Percentiles rank a stretch among this genome's conserved stretches.
phyloP scores from a whole-genome alignment of 139 green algal species.

The Yamagishiella unicocca region DNA sequence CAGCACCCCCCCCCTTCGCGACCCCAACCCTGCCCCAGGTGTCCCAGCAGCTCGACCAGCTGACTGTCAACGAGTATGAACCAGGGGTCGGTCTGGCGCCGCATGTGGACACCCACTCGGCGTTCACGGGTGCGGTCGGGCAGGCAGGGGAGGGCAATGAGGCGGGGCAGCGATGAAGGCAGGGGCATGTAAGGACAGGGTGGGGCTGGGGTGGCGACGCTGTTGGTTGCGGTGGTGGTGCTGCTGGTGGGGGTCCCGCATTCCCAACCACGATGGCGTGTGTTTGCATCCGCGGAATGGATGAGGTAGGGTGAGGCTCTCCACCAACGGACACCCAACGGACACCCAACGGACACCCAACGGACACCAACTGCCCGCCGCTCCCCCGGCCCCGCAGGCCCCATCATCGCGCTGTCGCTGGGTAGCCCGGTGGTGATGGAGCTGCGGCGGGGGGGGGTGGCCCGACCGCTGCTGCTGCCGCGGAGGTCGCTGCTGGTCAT shows the following conservation, averaged over 20 bases:
- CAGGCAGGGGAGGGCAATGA: neutral
- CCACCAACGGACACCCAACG: too few species aligned
- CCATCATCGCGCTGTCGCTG: slow-evolving; percentile 91
- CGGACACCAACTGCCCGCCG: neutral
- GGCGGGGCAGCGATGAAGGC: neutral
- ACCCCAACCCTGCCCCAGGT: slow-evolving; percentile 2
- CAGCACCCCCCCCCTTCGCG: neutral
- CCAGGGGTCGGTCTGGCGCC: slow-evolving; percentile 91
- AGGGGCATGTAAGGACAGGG: too few species aligned
- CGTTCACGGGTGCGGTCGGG: slow-evolving; percentile 79
- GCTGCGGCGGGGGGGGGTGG: slow-evolving; percentile 72
- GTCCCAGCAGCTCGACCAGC: slow-evolving; percentile 47
- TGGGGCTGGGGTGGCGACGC: too few species aligned
- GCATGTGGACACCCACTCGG: slow-evolving; percentile 97
- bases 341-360: too few species aligned
- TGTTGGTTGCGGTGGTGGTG: too few species aligned
- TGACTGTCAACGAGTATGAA: slow-evolving; percentile 96
- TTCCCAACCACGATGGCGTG: too few species aligned
- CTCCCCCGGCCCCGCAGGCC: slow-evolving; percentile 46
- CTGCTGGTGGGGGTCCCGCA: too few species aligned
- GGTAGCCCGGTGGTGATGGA: slow-evolving; percentile 86
- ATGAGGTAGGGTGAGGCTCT: too few species aligned
- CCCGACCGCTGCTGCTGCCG: slow-evolving; percentile 79
- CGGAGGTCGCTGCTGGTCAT: slow-evolving; percentile 91
- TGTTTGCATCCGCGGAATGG: too few species aligned